These are phyloP conservation scores for Solanum pinnatisectum DNA, from an alignment of 257 asterid genomes.

Conservation along the genomic window DNA sequence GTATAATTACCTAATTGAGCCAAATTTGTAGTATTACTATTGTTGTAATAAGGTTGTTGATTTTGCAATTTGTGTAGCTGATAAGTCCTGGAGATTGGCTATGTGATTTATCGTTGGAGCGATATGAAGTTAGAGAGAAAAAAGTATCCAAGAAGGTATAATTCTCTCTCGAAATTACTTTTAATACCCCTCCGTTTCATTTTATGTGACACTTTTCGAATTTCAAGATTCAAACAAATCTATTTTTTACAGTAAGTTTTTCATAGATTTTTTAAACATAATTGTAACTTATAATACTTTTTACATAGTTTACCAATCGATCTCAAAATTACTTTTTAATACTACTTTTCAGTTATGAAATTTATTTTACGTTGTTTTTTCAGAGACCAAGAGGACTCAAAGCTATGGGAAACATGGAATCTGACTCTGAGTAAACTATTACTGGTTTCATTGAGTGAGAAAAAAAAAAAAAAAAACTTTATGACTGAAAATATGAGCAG, in stretches of 20 bases:
- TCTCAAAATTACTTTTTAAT: no score
- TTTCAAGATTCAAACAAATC: no score
- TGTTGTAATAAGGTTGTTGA: background rate
- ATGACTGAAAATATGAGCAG: background rate
- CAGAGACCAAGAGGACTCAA: constrained; percentile 49
- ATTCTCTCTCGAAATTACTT: no score
- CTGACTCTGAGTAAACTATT: constrained; percentile 31
- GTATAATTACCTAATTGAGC: background rate
- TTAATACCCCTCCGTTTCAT: no score
- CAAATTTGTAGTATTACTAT: background rate
- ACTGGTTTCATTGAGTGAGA: background rate
- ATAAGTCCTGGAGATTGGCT: constrained; percentile 45
- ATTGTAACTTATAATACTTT: no score
- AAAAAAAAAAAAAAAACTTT: background rate
- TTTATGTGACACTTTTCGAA: no score
- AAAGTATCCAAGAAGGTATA: constrained; percentile 42
- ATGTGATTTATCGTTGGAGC: constrained; percentile 35
- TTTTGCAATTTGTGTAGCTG: constrained; percentile 11
- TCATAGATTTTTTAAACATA: no score
- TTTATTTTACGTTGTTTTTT: background rate
- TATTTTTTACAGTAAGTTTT: no score
- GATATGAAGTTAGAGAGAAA: constrained; percentile 44
- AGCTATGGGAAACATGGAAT: constrained; percentile 45
- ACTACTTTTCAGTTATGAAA: background rate
- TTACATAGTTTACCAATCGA: no score